phyloP scores from a whole-genome alignment of 1,284 basidiomycete species.

The Ganoderma multipileum region DNA sequence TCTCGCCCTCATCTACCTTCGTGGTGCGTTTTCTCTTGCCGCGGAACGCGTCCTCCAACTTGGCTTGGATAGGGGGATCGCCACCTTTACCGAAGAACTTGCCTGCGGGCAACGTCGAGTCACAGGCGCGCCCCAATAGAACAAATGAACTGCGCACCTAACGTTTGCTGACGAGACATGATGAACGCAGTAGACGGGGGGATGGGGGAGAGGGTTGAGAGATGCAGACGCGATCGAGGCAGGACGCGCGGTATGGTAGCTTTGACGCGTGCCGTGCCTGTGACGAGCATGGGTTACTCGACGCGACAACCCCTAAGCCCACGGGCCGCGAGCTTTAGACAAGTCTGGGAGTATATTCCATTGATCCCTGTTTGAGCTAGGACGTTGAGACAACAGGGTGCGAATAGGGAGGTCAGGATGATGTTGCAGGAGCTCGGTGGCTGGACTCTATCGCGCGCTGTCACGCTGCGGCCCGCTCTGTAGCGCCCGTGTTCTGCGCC shows the following conservation, averaged over 20 bases:
- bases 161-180: slow-evolving; percentile 77
- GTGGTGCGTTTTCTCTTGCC: slow-evolving; percentile 51
- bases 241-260: slow-evolving; percentile 25
- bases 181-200: slow-evolving; percentile 9
- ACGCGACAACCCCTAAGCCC: slow-evolving; percentile 19
- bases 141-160: slow-evolving; percentile 51
- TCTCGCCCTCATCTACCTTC: slow-evolving; percentile 38
- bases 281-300: slow-evolving; percentile 36
- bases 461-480: neutral
- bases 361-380: neutral
- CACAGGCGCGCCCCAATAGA: neutral
- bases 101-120: slow-evolving; percentile 43
- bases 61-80: slow-evolving; percentile 67
- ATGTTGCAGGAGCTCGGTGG: neutral
- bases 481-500: slow-evolving; percentile 12
- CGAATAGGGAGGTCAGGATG: slow-evolving; percentile 1
- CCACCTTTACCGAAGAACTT: slow-evolving; percentile 79
- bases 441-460: slow-evolving; percentile 13
- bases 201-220: slow-evolving; percentile 16
- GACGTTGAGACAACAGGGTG: neutral
- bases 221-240: slow-evolving; percentile 33
- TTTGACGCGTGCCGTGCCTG: slow-evolving; percentile 39
- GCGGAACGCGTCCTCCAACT: slow-evolving; percentile 75
- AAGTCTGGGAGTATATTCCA: neutral
- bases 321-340: neutral